Evolutionary conservation across 2,329 filamentous ascomycete species (phyloP), one percentile per base, ranked within the genome.

Genomic region (Graphiopsis chlorocephala): DNA sequence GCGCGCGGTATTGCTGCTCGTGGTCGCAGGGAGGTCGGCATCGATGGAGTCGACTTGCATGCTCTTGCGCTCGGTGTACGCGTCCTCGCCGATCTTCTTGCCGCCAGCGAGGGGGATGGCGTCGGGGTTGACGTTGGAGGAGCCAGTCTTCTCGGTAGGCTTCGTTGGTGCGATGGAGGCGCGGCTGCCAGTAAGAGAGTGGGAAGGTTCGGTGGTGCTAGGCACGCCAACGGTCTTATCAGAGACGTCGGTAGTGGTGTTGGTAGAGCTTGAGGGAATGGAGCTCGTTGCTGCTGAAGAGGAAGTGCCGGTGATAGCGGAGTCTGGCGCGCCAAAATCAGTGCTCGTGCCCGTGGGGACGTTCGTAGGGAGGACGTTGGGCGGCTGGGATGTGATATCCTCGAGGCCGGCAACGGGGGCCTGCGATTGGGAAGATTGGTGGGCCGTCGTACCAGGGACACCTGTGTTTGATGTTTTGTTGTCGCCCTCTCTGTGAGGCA

Each of bases 91-190:
- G 1, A 68, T 48, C 25, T 56, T 63, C 61, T 59, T 53, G 55
- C 67, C 67, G 31, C 67, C 67, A 7, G 67, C 67, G 14, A 63
- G 64, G 12, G 68, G 68, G 28, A 69, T 70, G 50, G 64, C 61
- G 35, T 45, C 29, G 7, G 65, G 65, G 59, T 68, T 67, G 25
- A 47, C 52, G 42, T 63, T 66, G 48, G 56, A 45, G 11, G 66
- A 48, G 61, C 59, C 38, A 33, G 33, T 57, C 42, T 55, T 53
- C 26, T 53, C 55, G 35, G 48, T 56, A 10, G 66, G 60, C 35
- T 60, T 45, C 8, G 26, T 28, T 7, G 61, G 55, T n/a, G 65
- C 58, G 20, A 63, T 52, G 31, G 58, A 47, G 58, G 26, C 45
- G 29, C 60, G 53, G 62, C 62, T 61, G 31, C 57, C 62, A 14